Evolutionary conservation across 1,284 basidiomycete genomes (phyloP), one percentile per base, ranked within the genome.

Genomic region (Trametes pubescens): DNA sequence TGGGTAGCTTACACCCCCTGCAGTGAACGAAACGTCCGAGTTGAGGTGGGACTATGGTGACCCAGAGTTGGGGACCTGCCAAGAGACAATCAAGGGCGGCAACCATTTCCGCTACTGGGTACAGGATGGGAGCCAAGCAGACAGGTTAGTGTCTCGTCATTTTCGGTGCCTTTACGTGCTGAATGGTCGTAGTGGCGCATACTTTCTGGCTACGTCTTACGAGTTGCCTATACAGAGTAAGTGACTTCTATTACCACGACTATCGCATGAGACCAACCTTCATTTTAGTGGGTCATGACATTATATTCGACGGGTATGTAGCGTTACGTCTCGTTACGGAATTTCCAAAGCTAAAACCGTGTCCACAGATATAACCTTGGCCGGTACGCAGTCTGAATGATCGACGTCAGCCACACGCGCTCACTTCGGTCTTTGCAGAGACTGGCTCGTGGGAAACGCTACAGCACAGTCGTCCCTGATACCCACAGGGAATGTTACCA

Each of bases 61-160:
- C 72, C 84, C 88, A 5, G 79, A 87, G 59, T 76, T 95, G 18
- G 95, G 95, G 0, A 87, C 93, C 1, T 95, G 94, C 75, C 81
- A 84, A 68, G 95, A 99, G 78, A 93, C 93, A 2, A 85, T 98
- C 54, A 72, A 92, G 65, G 96, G 96, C 13, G 96, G 96, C 6
- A 87, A 93, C 71, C 96, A 99, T 74, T 89, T 96, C 75, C 86
- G 96, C 29, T 96, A 96, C 77, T 99, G 94, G 93, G 76, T 84
- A 1, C 95, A 98, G 77, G 82, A 92, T 64, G 92, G 90, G 0
- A 77, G 81, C 3, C 65, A 78, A 10, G 86, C 80, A 2, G 81
- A 92, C 68, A 91, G 83, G 82, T 85, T 51, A 51, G 81, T 72
- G 56, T 16, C 46, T 55, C n/a, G 14, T 35, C 57, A 34, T 60